Evolutionary conservation across 2,329 filamentous ascomycete species (phyloP).

Genomic region (Dryadomyces sulphureus): DNA sequence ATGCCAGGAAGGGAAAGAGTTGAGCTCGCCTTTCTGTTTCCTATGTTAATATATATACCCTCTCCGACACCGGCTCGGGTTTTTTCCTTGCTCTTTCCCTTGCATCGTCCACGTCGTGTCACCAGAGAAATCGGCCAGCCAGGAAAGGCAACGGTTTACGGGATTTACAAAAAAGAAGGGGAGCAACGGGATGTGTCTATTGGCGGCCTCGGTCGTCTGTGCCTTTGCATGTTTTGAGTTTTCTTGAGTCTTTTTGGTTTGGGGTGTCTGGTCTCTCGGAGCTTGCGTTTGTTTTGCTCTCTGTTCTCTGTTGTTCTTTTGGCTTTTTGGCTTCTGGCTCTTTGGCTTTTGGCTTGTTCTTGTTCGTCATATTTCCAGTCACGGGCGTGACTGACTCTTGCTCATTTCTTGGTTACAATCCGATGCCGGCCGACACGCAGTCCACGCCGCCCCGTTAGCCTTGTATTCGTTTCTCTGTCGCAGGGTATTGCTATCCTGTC

Average conservation of each 20-base stretch:
- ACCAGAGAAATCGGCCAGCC: not conserved
- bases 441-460: not conserved
- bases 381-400: not conserved
- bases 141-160: not conserved
- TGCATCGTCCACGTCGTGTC: not conserved
- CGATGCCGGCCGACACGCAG: not conserved
- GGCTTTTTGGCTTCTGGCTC: no score
- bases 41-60: slow-evolving; percentile 8
- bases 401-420: not conserved
- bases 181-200: not conserved
- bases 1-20: not conserved
- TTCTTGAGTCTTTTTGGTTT: not conserved
- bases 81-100: not conserved
- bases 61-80: slow-evolving; percentile 2
- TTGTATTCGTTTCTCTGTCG: not conserved
- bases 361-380: not conserved
- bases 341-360: no score
- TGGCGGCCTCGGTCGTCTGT: not conserved
- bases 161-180: not conserved
- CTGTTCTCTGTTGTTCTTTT: slow-evolving; percentile 7
- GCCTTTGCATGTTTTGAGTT: not conserved
- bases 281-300: slow-evolving; percentile 8
- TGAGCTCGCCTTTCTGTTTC: slow-evolving; percentile 1
- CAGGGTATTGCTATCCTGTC: slow-evolving; percentile 7
- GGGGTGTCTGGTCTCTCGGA: slow-evolving; percentile 1